A percentile compares a stretch with the other conserved stretches of the same genome.
Evolutionary conservation across 1,284 basidiomycete genomes (phyloP).

Genomic region (Lignosus rhinocerotis): DNA sequence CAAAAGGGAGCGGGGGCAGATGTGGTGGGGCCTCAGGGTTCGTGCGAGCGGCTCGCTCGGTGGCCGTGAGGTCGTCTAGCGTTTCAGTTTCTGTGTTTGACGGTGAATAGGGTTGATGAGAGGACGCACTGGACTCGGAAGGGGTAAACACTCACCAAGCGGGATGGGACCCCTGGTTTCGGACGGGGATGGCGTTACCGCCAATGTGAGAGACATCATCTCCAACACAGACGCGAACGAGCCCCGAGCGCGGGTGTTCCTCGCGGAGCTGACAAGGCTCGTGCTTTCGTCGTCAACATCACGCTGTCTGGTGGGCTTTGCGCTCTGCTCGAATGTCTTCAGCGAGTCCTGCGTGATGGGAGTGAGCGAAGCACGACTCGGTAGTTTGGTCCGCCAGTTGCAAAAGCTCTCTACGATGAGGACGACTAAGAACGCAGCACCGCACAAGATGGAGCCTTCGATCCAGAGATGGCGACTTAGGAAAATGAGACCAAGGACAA

Average conservation of each 20-base stretch:
- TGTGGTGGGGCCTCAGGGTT: conserved; percentile 77
- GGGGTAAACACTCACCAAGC: conserved; percentile 49
- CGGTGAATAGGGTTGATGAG: not conserved
- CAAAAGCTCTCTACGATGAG: conserved; percentile 61
- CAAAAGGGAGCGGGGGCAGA: conserved; percentile 66
- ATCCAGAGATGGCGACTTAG: conserved; percentile 68
- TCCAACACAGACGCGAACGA: conserved; percentile 77
- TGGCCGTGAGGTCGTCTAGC: conserved; percentile 75
- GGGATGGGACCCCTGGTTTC: conserved; percentile 61
- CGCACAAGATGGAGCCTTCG: conserved; percentile 65
- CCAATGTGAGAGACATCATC: conserved; percentile 77
- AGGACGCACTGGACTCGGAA: not conserved
- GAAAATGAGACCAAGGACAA: conserved; percentile 71
- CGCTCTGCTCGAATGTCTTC: conserved; percentile 49
- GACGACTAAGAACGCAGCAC: conserved; percentile 52
- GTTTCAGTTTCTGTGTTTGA: conserved; percentile 62
- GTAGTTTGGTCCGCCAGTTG: conserved; percentile 47
- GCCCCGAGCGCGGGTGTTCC: conserved; percentile 49
- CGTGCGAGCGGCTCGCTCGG: conserved; percentile 74
- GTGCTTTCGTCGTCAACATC: conserved; percentile 51
- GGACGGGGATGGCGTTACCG: conserved; percentile 65
- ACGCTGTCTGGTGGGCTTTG: conserved; percentile 36
- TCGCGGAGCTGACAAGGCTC: conserved; percentile 52
- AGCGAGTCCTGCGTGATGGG: conserved; percentile 61
- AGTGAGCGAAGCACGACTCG: conserved; percentile 49